Percentiles rank a stretch among this genome's conserved stretches.
phyloP scores from a whole-genome alignment of 1,139 yeast species.

The Barnettozyma hawaiiensis region DNA sequence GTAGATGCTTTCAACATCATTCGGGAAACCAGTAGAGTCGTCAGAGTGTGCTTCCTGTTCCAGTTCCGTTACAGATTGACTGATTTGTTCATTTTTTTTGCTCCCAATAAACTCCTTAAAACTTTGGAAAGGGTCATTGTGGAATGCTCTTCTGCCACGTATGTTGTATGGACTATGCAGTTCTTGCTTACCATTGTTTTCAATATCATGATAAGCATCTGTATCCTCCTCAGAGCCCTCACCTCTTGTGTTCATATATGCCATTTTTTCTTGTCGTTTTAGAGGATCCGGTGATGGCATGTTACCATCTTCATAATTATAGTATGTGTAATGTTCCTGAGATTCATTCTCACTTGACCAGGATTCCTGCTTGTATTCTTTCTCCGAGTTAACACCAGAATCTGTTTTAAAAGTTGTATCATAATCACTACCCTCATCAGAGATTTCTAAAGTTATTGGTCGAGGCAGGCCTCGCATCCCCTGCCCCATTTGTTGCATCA shows the following conservation, averaged over 20 bases:
- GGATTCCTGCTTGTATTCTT: neutral
- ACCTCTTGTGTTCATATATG: neutral
- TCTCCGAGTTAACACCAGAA: neutral
- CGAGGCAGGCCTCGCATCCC: slow-evolving; percentile 11
- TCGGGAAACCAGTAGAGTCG: neutral
- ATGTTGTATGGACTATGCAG: slow-evolving; percentile 19
- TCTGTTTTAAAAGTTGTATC: too few relatives aligned
- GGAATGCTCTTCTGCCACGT: slow-evolving; percentile 9
- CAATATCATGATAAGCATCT: neutral
- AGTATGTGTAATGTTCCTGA: neutral
- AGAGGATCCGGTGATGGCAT: neutral
- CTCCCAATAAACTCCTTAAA: slow-evolving; percentile 16
- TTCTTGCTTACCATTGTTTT: slow-evolving; percentile 8
- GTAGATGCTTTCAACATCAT: slow-evolving; percentile 6
- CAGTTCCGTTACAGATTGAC: slow-evolving; percentile 8
- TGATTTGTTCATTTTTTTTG: slow-evolving; percentile 8
- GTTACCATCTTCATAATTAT: neutral
- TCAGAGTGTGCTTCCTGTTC: neutral
- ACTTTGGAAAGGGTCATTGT: slow-evolving; percentile 6
- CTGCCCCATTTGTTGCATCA: neutral
- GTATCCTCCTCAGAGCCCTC: neutral
- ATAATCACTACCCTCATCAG: slow-evolving; percentile 7
- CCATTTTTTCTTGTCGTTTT: neutral
- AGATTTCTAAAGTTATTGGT: too few relatives aligned
- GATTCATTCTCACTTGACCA: neutral